These are phyloP conservation scores for Cyberlindnera euphorbiae DNA, from an alignment of 805 yeast species.

Conservation along the genomic window DNA sequence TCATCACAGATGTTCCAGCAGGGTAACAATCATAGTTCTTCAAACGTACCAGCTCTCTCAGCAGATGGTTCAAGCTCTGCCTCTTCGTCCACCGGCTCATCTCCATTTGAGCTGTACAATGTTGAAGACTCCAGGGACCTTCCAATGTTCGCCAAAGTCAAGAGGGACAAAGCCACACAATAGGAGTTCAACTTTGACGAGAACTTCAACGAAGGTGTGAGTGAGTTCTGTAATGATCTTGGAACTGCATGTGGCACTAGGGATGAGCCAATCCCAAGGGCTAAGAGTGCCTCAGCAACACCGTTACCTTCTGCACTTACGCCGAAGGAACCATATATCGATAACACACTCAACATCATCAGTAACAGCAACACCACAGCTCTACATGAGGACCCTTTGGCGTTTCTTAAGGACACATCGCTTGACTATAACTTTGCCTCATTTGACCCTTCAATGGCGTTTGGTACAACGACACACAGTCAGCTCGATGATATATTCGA, in stretches of 20 bases:
- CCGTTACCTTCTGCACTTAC: not conserved
- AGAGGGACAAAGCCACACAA: conserved; percentile 6
- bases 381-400: conserved; percentile 35
- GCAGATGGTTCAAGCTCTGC: conserved; percentile 23
- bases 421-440: conserved; percentile 23
- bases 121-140: conserved; percentile 19
- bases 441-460: conserved; percentile 53
- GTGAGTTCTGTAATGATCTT: conserved; percentile 71
- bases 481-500: conserved; percentile 8
- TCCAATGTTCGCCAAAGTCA: conserved; percentile 18
- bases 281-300: conserved; percentile 12
- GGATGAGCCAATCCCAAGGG: conserved; percentile 58
- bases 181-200: conserved; percentile 33
- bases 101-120: conserved; percentile 28
- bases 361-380: too few relatives aligned
- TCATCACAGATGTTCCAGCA: not conserved
- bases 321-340: conserved; percentile 1
- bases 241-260: conserved; percentile 80
- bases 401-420: conserved; percentile 36
- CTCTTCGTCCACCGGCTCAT: conserved; percentile 23
- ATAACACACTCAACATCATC: too few relatives aligned
- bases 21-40: not conserved
- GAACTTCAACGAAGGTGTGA: conserved; percentile 63
- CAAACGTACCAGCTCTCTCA: conserved; percentile 22
- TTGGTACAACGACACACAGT: conserved; percentile 21